phyloP scores from a whole-genome alignment of 78 protist genomes.

The Chrysochromulina parva region DNA sequence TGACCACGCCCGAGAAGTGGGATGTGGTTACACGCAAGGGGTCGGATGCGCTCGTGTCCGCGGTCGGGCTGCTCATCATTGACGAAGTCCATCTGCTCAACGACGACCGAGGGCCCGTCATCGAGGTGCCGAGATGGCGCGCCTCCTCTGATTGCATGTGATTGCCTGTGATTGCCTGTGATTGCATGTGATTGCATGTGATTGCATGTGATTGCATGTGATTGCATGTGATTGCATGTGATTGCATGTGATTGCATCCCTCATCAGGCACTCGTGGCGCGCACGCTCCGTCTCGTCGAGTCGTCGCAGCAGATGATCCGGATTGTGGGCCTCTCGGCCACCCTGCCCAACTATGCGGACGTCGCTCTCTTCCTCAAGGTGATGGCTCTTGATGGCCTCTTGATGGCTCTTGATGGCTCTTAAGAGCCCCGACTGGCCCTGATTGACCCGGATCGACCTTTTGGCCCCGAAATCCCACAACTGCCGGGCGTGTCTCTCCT shows the following conservation, averaged over 20 bases:
- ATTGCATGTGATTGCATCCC: constrained; percentile 41
- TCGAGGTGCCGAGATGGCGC: constrained; percentile 62
- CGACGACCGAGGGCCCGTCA: constrained; percentile 97
- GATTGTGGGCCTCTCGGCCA: constrained; percentile 98
- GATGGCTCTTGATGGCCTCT: neutral
- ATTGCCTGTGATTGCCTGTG: too few species aligned
- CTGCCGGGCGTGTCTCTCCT: constrained; percentile 15
- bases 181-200: too few species aligned
- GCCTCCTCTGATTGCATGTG: too few species aligned
- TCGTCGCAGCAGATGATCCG: constrained; percentile 84
- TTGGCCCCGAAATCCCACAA: too few species aligned
- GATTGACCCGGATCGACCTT: too few species aligned
- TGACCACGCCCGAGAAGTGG: constrained; percentile 99
- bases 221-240: too few species aligned
- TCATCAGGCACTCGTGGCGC: constrained; percentile 91
- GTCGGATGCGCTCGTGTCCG: constrained; percentile 65
- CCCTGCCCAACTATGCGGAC: constrained; percentile 96
- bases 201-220: too few species aligned
- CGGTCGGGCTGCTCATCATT: constrained; percentile 88
- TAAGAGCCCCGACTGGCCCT: too few species aligned
- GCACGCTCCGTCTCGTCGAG: constrained; percentile 93
- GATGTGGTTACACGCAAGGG: constrained; percentile 97
- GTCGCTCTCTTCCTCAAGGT: constrained; percentile 93
- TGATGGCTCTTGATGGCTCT: too few species aligned
- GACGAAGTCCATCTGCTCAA: constrained; percentile 98